phyloP scores from a whole-genome alignment of 495 filamentous ascomycete species.

The Lichenothelia convexa region DNA sequence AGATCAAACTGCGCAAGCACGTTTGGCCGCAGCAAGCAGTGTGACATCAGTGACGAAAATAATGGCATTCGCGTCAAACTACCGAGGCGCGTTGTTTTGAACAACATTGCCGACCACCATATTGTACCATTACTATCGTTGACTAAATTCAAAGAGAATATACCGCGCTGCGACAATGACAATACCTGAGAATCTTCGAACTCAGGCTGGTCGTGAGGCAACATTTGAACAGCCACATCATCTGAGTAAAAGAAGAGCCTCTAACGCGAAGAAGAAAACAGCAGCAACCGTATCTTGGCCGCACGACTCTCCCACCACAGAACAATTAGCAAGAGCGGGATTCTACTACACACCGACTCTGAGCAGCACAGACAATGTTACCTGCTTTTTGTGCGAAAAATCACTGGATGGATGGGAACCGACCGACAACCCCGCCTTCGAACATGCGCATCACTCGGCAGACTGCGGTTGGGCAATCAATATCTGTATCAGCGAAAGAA shows the following conservation, averaged over 20 bases:
- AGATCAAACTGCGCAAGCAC: no score
- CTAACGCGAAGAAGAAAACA: constrained; percentile 36
- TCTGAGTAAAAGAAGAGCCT: constrained; percentile 45
- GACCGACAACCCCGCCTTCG: constrained; percentile 56
- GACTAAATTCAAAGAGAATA: no score
- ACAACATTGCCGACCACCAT: no score
- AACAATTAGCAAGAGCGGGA: constrained; percentile 69
- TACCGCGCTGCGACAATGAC: no score
- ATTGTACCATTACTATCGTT: no score
- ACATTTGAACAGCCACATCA: constrained; percentile 49
- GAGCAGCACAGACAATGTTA: constrained; percentile 65
- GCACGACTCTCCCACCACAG: constrained; percentile 44
- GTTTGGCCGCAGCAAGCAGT: no score
- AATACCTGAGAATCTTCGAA: constrained; percentile 21
- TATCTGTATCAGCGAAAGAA: constrained; percentile 45
- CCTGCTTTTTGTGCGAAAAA: constrained; percentile 68
- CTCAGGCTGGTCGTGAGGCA: constrained; percentile 52
- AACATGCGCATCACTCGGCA: constrained; percentile 67
- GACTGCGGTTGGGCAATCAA: constrained; percentile 80
- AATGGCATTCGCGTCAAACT: no score
- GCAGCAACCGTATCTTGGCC: constrained; percentile 56
- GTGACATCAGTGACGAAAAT: no score
- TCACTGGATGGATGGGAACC: constrained; percentile 78
- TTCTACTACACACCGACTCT: constrained; percentile 71
- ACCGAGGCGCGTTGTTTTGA: no score